Base-by-base conservation (phyloP, 768 basidiomycete species). In the Russula olivacea region DNA sequence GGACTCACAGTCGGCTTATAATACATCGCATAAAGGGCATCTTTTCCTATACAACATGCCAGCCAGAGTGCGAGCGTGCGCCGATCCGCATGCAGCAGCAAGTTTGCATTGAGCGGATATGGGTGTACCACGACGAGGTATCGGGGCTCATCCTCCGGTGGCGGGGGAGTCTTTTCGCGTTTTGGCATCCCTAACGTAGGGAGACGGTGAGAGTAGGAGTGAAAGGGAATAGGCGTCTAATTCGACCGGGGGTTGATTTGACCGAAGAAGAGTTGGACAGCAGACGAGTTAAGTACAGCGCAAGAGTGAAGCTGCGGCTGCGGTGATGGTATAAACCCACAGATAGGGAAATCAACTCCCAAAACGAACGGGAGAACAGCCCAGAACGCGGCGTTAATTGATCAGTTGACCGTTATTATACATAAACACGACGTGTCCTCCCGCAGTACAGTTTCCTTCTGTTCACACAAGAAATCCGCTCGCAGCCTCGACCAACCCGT, bases 91-190 rank as follows among this genome's bases (percentile, higher is more conserved):
- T 66, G 69, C 0, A 77, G 57, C 30, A 76, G 75, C 75, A 81
- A 74, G 58, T 79, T 76, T 25, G 78, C 75, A 17, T 76, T 70
- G 0, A 74, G 71, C 0, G 79, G 79, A 60, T 78, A 81, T 0
- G 80, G 81, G 43, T 76, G 63, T 1, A 78, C 75, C 66, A 81
- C 75, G n/a, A 77, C 75, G 7, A 81, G 69, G 63, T 77, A 80
- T 41, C 72, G 69, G 0, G 79, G 79, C 54, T 79, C 81, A 38
- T 81, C 79, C 38, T 78, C 75, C 8, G 68, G 68, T 11, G 77
- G 77, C 10, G 76, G 77, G 1, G 79, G 80, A 3, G 80, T 79
- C 45, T 68, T 61, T 4, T 71, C 58, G 15, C 80, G 79, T 67
- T 79, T 79, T 0, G 76, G 75, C 45, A 47, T 45, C n/a, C n/a